These are phyloP conservation scores for Exidia glandulosa DNA, from an alignment of 768 basidiomycete genomes.

Conservation along the genomic window DNA sequence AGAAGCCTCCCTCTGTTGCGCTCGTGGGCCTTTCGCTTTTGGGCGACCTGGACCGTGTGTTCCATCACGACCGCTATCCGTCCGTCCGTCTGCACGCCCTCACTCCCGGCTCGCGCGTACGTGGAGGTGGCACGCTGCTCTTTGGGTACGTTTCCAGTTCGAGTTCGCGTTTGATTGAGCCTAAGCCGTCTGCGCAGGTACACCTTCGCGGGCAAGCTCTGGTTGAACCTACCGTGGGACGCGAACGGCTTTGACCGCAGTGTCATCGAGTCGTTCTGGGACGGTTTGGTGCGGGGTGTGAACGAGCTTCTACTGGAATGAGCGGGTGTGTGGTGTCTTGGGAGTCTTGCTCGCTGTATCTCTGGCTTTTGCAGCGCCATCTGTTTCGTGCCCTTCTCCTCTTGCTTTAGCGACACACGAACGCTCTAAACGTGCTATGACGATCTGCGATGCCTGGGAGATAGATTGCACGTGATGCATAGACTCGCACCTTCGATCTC, in stretches of 20 bases:
- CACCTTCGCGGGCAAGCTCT: slow-evolving; percentile 62
- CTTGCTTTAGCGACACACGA: too few relatives aligned
- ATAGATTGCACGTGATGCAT: too few relatives aligned
- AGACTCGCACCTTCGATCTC: too few relatives aligned
- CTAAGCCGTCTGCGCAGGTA: too few relatives aligned
- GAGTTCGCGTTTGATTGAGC: too few relatives aligned
- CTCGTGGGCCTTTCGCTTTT: slow-evolving; percentile 72
- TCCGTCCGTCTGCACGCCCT: slow-evolving; percentile 53
- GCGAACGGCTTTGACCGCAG: slow-evolving; percentile 59
- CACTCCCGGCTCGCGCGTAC: slow-evolving; percentile 75
- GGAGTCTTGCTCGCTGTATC: too few relatives aligned
- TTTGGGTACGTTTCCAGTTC: too few relatives aligned
- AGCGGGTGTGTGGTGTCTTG: too few relatives aligned
- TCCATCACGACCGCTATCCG: slow-evolving; percentile 53
- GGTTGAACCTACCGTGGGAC: slow-evolving; percentile 75
- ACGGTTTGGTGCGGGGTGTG: slow-evolving; percentile 39
- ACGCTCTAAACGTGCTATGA: too few relatives aligned
- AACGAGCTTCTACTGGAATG: slow-evolving; percentile 43
- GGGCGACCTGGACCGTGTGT: slow-evolving; percentile 76
- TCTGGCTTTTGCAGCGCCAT: too few relatives aligned
- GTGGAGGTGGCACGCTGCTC: slow-evolving; percentile 65
- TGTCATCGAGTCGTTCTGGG: slow-evolving; percentile 57
- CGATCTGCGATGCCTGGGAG: too few relatives aligned
- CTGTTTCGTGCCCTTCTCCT: too few relatives aligned
- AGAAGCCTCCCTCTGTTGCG: slow-evolving; percentile 43